Evolutionary conservation across 176 grass and related monocot species (phyloP).

Genomic region (Saccharum spontaneum): DNA sequence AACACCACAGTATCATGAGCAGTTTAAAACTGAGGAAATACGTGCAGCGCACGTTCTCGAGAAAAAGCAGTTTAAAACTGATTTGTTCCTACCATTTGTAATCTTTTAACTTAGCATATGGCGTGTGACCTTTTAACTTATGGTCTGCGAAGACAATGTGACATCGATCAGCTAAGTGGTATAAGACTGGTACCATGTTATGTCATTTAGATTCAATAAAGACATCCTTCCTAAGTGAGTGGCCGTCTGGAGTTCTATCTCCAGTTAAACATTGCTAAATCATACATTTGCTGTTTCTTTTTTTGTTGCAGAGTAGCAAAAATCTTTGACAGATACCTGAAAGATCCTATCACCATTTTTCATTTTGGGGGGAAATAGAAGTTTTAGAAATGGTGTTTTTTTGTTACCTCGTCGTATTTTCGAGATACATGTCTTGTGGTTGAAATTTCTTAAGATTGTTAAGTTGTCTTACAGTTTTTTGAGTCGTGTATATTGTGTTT

Average conservation of each 20-base stretch:
- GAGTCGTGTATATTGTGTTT: too few relatives aligned
- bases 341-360: slow-evolving; percentile 56
- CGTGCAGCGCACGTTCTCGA: too few relatives aligned
- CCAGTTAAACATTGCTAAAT: not conserved
- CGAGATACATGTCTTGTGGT: too few relatives aligned
- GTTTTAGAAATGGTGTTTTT: too few relatives aligned
- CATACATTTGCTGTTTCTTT: not conserved
- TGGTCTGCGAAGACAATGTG: not conserved
- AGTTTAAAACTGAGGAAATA: not conserved
- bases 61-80: not conserved
- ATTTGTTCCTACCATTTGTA: not conserved
- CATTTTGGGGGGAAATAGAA: not conserved
- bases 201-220: not conserved
- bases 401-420: too few relatives aligned
- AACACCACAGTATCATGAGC: not conserved
- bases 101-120: not conserved
- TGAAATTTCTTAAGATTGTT: too few relatives aligned
- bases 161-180: not conserved
- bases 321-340: slow-evolving; percentile 28
- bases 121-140: not conserved
- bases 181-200: not conserved
- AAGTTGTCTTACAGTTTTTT: too few relatives aligned
- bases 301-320: slow-evolving; percentile 42
- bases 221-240: not conserved
- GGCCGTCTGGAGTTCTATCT: not conserved